Base-by-base conservation (phyloP, 2,329 filamentous ascomycete species). In the Xenoacremonium recifei region DNA sequence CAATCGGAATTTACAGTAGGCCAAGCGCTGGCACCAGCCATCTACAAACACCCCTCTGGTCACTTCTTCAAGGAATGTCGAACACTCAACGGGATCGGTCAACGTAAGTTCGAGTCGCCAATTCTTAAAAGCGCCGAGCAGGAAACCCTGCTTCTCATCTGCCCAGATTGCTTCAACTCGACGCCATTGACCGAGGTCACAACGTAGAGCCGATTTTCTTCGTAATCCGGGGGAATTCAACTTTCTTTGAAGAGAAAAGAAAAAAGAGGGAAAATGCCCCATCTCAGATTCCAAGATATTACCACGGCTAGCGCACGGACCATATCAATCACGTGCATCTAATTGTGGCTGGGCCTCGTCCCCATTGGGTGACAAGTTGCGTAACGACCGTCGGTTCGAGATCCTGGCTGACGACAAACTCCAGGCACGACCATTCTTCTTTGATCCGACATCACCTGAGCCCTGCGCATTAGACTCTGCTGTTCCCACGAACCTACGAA, bases 61-160 rank as follows among this genome's bases (percentile, higher is more conserved):
- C n/a, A n/a, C n/a, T n/a, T n/a, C n/a, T n/a, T n/a, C 18, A 19
- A 34, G 47, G 53, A 31, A 76, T 79, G 76, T 80, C 73, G 77
- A 73, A 66, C 72, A 72, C 77, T 79, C 75, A 80, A 82, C 78
- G 78, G 78, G 76, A 81, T 73, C 74, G 76, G 71, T 71, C 69
- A 75, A 78, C 68, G 65, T 66, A 44, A 54, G 59, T 63, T 68
- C 72, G 73, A 77, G 69, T 77, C 73, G 67, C 72, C 76, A 80
- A 80, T 82, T 81, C 77, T 81, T 80, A 67, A 65, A 79, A 80
- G 76, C 76, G 69, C 73, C 77, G 72, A 59, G 59, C 66, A 60
- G 57, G 55, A 55, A 52, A 57, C 12, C 59, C 58, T 58, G 57
- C 60, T 65, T 73, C 72, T n/a, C 47, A 63, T 82, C 73, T 81